phyloP scores from a whole-genome alignment of 1,139 yeast genomes.

The Nakaseomyces glabratus region DNA sequence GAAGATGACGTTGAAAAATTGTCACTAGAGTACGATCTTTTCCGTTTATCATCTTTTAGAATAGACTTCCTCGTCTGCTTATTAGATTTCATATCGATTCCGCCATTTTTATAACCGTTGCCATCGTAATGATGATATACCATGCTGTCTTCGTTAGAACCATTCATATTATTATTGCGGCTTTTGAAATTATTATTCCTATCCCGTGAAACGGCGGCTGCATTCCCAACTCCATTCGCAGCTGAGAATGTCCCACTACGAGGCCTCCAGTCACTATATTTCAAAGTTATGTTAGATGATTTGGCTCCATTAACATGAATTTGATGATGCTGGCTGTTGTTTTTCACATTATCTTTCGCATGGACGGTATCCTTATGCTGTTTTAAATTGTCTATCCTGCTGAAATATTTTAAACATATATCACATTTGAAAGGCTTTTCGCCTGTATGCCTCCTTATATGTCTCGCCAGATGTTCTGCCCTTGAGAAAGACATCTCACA shows the following conservation, averaged over 20 bases:
- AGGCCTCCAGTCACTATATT: not conserved
- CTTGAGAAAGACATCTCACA: constrained; percentile 85
- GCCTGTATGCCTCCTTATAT: constrained; percentile 89
- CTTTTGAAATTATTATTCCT: not conserved
- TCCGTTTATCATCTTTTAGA: constrained; percentile 1
- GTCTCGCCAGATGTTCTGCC: constrained; percentile 86
- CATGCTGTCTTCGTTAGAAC: too few relatives aligned
- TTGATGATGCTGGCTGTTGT: constrained; percentile 2
- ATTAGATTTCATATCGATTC: not conserved
- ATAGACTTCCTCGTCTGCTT: constrained; percentile 3
- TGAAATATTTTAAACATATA: constrained; percentile 68
- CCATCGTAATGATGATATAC: too few relatives aligned
- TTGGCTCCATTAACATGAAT: not conserved
- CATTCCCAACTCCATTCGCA: constrained; percentile 4
- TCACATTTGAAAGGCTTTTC: constrained; percentile 90
- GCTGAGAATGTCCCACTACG: not conserved
- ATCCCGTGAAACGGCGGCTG: not conserved
- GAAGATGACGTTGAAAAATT: constrained; percentile 7
- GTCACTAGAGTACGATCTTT: constrained; percentile 5
- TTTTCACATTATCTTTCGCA: constrained; percentile 9
- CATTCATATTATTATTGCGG: not conserved
- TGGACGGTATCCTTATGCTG: constrained; percentile 96
- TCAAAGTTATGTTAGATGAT: not conserved
- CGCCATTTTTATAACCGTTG: too few relatives aligned
- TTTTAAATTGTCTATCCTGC: constrained; percentile 77